These are phyloP conservation scores for Aspergillus amoenus DNA, from an alignment of 2,329 filamentous ascomycete species.

Conservation along the genomic window DNA sequence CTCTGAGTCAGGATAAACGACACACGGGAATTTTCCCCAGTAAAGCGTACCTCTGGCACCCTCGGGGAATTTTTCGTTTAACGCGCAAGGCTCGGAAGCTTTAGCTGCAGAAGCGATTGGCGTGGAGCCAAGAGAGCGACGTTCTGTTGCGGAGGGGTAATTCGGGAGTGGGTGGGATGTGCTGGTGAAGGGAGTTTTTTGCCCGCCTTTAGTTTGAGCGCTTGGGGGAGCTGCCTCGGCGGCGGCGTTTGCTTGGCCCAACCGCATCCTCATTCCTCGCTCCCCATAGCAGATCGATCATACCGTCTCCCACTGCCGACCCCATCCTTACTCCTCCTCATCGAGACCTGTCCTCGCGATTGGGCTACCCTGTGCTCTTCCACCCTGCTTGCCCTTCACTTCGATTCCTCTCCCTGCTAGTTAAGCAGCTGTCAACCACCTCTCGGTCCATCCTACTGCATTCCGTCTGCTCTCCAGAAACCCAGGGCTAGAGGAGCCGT, in stretches of 20 bases:
- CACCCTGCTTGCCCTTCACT: not conserved
- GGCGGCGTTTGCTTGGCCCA: conserved; percentile 8
- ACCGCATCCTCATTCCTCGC: not conserved
- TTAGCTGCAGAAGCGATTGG: not conserved
- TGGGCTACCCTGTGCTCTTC: not conserved
- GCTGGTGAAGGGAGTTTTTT: conserved; percentile 15
- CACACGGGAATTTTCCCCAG: not conserved
- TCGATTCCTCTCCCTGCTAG: not conserved
- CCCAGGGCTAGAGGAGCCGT: conserved; percentile 13
- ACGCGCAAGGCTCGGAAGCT: not conserved
- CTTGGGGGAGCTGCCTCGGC: conserved; percentile 1
- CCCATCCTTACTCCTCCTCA: conserved; percentile 10
- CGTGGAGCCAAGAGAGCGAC: not conserved
- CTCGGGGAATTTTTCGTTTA: not conserved
- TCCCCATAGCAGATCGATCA: conserved; percentile 2
- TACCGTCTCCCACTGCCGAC: conserved; percentile 11
- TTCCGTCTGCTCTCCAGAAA: conserved; percentile 4
- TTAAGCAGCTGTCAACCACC: not conserved
- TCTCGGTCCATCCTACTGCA: not conserved
- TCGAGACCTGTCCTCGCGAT: conserved; percentile 1
- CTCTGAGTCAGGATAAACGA: conserved; percentile 4
- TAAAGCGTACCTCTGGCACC: conserved; percentile 2
- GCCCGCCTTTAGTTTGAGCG: conserved; percentile 12
- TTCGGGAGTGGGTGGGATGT: conserved; percentile 16
- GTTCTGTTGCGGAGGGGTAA: conserved; percentile 7